These are phyloP conservation scores for Saturnispora serradocipensis DNA, from an alignment of 805 yeast species.

Conservation along the genomic window DNA sequence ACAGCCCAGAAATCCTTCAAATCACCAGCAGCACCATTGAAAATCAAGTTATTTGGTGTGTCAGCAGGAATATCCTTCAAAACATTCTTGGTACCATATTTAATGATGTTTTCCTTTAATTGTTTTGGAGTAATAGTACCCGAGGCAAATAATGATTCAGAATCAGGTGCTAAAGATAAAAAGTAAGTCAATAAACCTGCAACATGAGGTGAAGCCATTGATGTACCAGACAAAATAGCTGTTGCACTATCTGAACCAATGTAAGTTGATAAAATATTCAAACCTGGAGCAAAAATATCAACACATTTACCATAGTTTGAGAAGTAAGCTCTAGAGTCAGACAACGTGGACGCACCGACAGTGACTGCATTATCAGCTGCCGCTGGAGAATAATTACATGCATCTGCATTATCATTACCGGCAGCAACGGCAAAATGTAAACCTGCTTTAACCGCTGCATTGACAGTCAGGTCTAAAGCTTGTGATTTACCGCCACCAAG, in stretches of 20 bases:
- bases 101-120: conserved; percentile 66
- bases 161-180: conserved; percentile 74
- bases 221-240: conserved; percentile 86
- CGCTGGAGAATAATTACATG: conserved; percentile 90
- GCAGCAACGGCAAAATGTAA: conserved; percentile 93
- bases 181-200: conserved; percentile 87
- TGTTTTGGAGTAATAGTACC: conserved; percentile 58
- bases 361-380: conserved; percentile 76
- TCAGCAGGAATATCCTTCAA: conserved; percentile 58
- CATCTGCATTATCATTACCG: conserved; percentile 89
- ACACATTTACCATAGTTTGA: conserved; percentile 95
- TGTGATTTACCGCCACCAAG: conserved; percentile 90
- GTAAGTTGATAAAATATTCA: conserved; percentile 75
- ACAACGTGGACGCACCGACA: conserved; percentile 88
- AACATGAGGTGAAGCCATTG: conserved; percentile 97
- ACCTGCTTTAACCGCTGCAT: conserved; percentile 84
- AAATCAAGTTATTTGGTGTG: conserved; percentile 70
- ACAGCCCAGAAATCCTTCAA: conserved; percentile 52
- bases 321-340: conserved; percentile 88
- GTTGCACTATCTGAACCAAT: conserved; percentile 70
- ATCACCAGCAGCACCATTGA: conserved; percentile 75
- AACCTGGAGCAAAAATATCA: conserved; percentile 95
- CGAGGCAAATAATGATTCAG: conserved; percentile 54
- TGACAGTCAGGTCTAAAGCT: conserved; percentile 76
- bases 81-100: conserved; percentile 52